These are phyloP conservation scores for Coleophoma eucalyptorum DNA, from an alignment of 2,329 filamentous ascomycete species.

Conservation along the genomic window DNA sequence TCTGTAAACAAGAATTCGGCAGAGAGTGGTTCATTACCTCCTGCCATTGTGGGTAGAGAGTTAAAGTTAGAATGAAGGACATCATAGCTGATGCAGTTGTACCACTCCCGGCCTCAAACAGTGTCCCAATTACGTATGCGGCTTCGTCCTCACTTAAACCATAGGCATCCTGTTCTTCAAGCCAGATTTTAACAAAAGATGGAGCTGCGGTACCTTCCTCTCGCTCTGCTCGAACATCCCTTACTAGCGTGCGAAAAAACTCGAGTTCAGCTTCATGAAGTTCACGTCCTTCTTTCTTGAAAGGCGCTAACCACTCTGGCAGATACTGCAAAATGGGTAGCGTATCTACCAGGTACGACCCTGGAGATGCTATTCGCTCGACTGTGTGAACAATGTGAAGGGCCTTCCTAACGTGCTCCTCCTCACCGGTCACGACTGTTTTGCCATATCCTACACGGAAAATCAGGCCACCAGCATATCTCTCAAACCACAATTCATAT, in stretches of 20 bases:
- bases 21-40: no score
- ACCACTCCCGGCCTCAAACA: constrained; percentile 34
- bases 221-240: constrained; percentile 26
- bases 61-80: constrained; percentile 20
- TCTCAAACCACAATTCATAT: constrained; percentile 34
- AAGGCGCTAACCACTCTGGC: constrained; percentile 24
- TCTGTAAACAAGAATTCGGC: no score
- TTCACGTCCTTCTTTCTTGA: constrained; percentile 17
- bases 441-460: constrained; percentile 35
- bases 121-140: constrained; percentile 26
- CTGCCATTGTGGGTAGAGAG: constrained; percentile 9
- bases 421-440: constrained; percentile 28
- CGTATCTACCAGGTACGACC: constrained; percentile 31
- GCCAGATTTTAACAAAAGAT: constrained; percentile 26
- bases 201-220: constrained; percentile 25
- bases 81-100: constrained; percentile 29
- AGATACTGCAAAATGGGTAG: constrained; percentile 27
- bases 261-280: constrained; percentile 14
- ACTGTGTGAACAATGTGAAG: constrained; percentile 29
- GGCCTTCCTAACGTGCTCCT: constrained; percentile 26
- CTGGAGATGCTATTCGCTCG: constrained; percentile 31
- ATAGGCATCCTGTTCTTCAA: constrained; percentile 20
- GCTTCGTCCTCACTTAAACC: constrained; percentile 18
- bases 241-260: constrained; percentile 19
- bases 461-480: constrained; percentile 36